Evolutionary conservation across 306 rosid species (phyloP).

Genomic region (Gastrolobium bilobum): DNA sequence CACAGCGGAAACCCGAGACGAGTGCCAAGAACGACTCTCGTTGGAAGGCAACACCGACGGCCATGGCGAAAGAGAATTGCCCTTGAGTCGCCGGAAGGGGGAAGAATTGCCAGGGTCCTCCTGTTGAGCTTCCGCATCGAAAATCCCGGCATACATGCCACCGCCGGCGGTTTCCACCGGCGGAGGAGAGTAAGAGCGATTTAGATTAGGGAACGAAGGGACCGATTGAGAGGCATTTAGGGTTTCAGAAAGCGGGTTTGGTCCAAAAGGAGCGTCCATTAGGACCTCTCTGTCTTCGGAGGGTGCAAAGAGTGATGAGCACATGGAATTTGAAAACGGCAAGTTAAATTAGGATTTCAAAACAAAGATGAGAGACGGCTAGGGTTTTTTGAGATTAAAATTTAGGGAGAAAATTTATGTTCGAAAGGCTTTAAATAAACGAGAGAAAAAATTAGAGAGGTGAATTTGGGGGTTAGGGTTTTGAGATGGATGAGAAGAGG

Average conservation of each 20-base stretch:
- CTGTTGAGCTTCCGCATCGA: background rate
- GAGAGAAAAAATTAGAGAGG: background rate
- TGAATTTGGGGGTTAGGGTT: slow-evolving; percentile 41
- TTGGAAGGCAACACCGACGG: slow-evolving; percentile 32
- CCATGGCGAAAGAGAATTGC: slow-evolving; percentile 1
- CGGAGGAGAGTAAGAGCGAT: background rate
- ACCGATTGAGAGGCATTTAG: slow-evolving; percentile 22
- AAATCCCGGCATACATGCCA: background rate
- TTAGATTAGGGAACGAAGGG: slow-evolving; percentile 8
- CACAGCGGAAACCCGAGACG: slow-evolving; percentile 29
- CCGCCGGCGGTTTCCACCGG: background rate
- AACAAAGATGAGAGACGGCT: background rate
- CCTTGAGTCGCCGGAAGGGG: background rate
- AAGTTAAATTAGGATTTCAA: slow-evolving; percentile 36
- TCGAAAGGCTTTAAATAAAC: slow-evolving; percentile 23
- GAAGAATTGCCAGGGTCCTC: slow-evolving; percentile 37
- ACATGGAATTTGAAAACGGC: slow-evolving; percentile 22
- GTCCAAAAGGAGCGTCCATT: background rate
- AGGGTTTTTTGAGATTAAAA: background rate
- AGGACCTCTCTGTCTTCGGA: background rate
- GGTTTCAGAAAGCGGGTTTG: slow-evolving; percentile 36
- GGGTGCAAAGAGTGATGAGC: background rate
- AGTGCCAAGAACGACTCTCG: slow-evolving; percentile 13
- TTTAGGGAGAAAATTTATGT: background rate
- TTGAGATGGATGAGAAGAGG: slow-evolving; percentile 38